Percentiles rank a stretch among this genome's conserved stretches.
Evolutionary conservation across 306 rosid species (phyloP).

Genomic region (Luffa acutangula): DNA sequence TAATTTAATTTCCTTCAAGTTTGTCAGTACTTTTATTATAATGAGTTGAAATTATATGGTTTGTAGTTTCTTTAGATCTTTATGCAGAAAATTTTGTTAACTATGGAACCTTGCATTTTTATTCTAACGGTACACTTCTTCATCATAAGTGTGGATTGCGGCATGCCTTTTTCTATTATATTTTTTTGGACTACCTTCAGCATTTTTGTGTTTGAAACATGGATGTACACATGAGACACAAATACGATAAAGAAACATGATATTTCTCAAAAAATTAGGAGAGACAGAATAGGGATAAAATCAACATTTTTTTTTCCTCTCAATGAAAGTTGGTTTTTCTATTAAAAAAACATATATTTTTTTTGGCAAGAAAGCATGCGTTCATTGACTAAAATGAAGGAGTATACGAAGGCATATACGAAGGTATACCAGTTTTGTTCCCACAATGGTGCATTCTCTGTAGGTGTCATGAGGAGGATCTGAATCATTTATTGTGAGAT

Average conservation of each 20-base stretch:
- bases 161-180: not conserved
- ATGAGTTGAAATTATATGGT: not conserved
- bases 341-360: no score
- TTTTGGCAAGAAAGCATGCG: no score
- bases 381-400: no score
- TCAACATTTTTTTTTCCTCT: not conserved
- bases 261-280: not conserved
- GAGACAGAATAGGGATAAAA: not conserved
- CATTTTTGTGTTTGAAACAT: not conserved
- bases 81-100: not conserved
- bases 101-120: not conserved
- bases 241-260: not conserved
- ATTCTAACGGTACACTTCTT: no score
- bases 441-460: no score
- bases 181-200: not conserved
- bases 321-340: no score
- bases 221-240: no score
- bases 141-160: not conserved
- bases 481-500: no score
- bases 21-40: not conserved
- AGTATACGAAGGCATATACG: no score
- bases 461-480: no score
- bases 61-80: not conserved
- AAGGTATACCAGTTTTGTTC: no score
- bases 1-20: not conserved